Evolutionary conservation across 371 early-diverging fungal genomes (phyloP), one percentile per base, ranked within the genome.

Genomic region (Rhizopus delemar): DNA sequence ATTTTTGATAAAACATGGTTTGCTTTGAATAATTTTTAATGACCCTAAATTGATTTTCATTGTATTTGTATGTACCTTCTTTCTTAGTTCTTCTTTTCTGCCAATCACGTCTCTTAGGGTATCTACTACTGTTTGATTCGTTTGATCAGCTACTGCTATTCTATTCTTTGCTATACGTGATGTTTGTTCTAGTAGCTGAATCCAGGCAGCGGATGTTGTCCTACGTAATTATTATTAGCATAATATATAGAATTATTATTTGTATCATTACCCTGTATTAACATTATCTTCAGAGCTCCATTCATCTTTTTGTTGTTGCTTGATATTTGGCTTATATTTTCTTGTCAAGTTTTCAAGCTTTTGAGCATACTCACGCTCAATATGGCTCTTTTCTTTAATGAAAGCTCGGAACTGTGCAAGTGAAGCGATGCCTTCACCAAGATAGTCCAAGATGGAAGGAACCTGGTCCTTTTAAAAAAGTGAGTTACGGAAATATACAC

Each of bases 331-430:
- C 63, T 54, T 75, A 58, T 89, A 86, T 56, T 87, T 88, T 56
- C 79, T 82, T 4, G 84, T 78, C 5, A 93, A 69, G 1, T 67
- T 64, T 29, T 93, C 94, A 31, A 92, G 77, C 56, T 86, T 83
- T 60, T 82, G 80, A 11, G 90, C 85, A 70, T 87, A 91, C 45
- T 93, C 94, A 46, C 81, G 76, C 60, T 93, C 93, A 31, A 93
- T 77, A 46, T 76, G 81, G 16, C 86, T 82, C 13, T 85, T 75
- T 41, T 93, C 94, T 60, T 83, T 86, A 48, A 90, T 69, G 66
- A 88, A 91, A 55, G 85, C 90, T 28, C 90, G 85, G 53, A 89
- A 85, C 51, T 90, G 91, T 48, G 71, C 52, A 8, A 88, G 55
- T 41, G 91, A 85, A 31, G 78, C 68, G 43, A 88, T 77, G 8